Conservation (phyloP, 2,329 filamentous ascomycete species). For the Chrysoporthe cubensis region DNA sequence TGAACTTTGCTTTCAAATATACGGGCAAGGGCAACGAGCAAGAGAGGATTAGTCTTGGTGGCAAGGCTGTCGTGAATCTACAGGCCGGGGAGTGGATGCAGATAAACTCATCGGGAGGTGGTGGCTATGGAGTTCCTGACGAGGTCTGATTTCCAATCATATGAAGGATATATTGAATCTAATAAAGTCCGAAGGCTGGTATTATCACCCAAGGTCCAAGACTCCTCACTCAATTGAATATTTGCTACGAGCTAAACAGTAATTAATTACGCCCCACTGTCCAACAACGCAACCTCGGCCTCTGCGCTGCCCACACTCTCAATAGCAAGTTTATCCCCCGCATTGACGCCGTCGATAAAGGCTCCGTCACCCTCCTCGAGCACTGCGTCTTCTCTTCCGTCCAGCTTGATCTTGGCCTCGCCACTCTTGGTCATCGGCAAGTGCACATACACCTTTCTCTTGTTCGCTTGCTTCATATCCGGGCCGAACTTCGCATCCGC, state of each 20-base stretch:
- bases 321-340: slow-evolving; percentile 65
- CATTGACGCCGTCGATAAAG: slow-evolving; percentile 68
- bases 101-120: slow-evolving; percentile 42
- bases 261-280: slow-evolving; percentile 48
- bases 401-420: slow-evolving; percentile 69
- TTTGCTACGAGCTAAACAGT: neutral
- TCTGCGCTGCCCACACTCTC: slow-evolving; percentile 71
- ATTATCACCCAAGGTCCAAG: neutral
- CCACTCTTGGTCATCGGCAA: slow-evolving; percentile 67
- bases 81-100: slow-evolving; percentile 41
- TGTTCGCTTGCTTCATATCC: slow-evolving; percentile 52
- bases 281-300: slow-evolving; percentile 70
- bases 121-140: slow-evolving; percentile 34
- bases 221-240: neutral
- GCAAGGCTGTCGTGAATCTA: slow-evolving; percentile 39
- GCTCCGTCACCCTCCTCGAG: slow-evolving; percentile 81
- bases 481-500: slow-evolving; percentile 35
- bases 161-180: neutral
- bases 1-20: slow-evolving; percentile 37
- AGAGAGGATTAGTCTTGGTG: slow-evolving; percentile 39
- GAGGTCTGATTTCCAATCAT: neutral
- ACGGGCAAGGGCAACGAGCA: slow-evolving; percentile 34
- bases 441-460: slow-evolving; percentile 80
- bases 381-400: slow-evolving; percentile 66
- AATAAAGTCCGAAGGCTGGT: too few relatives aligned